phyloP scores from a whole-genome alignment of 2,329 filamentous ascomycete species.

The Diplodia intermedia region DNA sequence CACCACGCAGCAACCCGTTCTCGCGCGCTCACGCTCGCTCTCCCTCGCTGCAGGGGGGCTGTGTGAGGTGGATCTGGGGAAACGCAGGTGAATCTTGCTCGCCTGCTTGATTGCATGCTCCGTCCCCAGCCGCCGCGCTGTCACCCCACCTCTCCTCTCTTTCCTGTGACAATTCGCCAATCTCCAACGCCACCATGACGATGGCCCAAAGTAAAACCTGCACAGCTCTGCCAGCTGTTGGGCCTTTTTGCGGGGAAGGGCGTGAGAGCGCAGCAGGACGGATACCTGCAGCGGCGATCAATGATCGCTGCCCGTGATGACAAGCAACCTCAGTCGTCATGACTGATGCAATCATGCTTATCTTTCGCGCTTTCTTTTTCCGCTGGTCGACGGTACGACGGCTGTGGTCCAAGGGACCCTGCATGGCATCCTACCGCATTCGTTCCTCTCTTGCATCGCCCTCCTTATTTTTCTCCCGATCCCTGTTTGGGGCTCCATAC shows the following conservation, averaged over 20 bases:
- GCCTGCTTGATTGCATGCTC: background rate
- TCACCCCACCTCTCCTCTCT: background rate
- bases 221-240: background rate
- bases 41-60: background rate
- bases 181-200: background rate
- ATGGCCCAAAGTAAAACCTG: background rate
- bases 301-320: background rate
- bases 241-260: background rate
- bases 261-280: background rate
- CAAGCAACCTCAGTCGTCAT: conserved; percentile 1
- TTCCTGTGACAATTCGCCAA: background rate
- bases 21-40: too few species aligned
- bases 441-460: too few species aligned
- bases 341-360: conserved; percentile 5
- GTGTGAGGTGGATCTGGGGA: background rate
- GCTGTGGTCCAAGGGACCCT: too few species aligned
- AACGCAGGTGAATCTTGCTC: background rate
- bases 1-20: background rate
- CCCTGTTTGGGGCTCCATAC: too few species aligned
- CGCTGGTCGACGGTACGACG: too few species aligned
- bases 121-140: background rate
- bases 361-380: background rate
- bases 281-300: background rate
- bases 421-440: too few species aligned
- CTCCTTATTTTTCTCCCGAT: too few species aligned